Percentiles rank a stretch among this genome's conserved stretches.
phyloP scores from a whole-genome alignment of 257 asterid species.

The Fraxinus quadrangulata region DNA sequence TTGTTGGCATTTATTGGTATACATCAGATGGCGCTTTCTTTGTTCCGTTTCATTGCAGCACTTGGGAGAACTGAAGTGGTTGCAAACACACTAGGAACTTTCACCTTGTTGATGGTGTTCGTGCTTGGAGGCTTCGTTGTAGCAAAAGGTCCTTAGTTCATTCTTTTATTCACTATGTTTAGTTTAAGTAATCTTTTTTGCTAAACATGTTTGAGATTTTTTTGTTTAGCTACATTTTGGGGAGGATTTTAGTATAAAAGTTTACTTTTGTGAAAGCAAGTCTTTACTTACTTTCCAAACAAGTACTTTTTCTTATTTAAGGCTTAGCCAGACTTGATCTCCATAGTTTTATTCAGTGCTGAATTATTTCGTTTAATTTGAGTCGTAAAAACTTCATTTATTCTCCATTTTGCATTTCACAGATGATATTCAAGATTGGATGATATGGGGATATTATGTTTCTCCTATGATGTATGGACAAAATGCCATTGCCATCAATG shows the following conservation, averaged over 20 bases:
- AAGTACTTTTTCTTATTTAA: neutral
- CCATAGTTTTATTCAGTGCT: neutral
- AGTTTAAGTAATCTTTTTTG: neutral
- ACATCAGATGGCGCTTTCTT: slow-evolving; percentile 80
- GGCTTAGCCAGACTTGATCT: no score
- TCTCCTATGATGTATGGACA: slow-evolving; percentile 96
- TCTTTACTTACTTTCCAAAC: no score
- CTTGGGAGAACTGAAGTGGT: slow-evolving; percentile 72
- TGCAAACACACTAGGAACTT: slow-evolving; percentile 72
- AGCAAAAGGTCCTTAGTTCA: slow-evolving; percentile 51
- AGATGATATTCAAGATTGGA: slow-evolving; percentile 80
- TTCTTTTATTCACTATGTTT: slow-evolving; percentile 1
- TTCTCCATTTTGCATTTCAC: slow-evolving; percentile 5
- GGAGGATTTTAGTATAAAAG: neutral
- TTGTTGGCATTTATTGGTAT: slow-evolving; percentile 66
- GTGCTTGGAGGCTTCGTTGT: slow-evolving; percentile 78
- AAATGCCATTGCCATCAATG: slow-evolving; percentile 83
- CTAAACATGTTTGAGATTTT: neutral
- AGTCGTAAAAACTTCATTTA: neutral
- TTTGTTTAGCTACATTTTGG: neutral
- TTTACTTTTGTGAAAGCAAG: neutral
- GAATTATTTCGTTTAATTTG: neutral
- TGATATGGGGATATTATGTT: slow-evolving; percentile 89
- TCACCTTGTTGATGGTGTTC: slow-evolving; percentile 65
- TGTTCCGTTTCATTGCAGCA: slow-evolving; percentile 81